Base-by-base conservation (phyloP, 1,284 basidiomycete species). In the Xerocomus amazonicus region DNA sequence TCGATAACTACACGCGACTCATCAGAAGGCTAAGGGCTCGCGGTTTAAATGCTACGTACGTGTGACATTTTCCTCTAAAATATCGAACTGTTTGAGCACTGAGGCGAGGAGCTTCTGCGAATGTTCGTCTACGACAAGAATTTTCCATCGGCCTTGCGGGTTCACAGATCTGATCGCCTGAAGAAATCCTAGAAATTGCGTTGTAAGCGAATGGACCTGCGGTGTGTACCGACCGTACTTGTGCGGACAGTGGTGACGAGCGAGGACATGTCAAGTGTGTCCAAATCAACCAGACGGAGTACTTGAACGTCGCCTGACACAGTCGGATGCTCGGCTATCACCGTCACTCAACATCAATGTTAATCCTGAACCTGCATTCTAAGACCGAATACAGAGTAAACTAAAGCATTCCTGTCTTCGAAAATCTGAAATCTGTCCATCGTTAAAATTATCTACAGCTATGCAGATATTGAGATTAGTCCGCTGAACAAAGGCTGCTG, bases 51-150 rank as follows among this genome's bases (percentile, higher is more conserved):
- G 35, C 28, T 19, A 78, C 90, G 65, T 72, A 95, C 93, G 80
- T 42, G 93, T 95, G 43, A 97, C 91, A 74, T 94, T 95, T 75
- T 95, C 90, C 66, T 92, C 86, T 47, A 97, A 70, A 49, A 97
- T 89, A 66, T 97, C 94, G 63, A 90, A 92, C 68, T 92, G 87
- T 70, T 94, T 95, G 63, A 98, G 79, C 5, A 96, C 92, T 2
- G 87, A 83, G 52, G 87, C 81, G 48, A 99, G 73, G 50, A 98
- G 76, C 63, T 80, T 81, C 70, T 94, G 88, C 28, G 93, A 89
- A 72, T 92, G 83, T 55, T 94, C 87, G 70, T 99, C 96, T 37
- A 98, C 90, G 53, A 99, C 92, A 43, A 99, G 81, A 61, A 96
- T 88, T 80, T 99, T 99, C 96, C 96, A 99, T 78, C 80, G 74